Conservation (phyloP, 176 grass and related monocot genomes). For the Carex littledalei region DNA sequence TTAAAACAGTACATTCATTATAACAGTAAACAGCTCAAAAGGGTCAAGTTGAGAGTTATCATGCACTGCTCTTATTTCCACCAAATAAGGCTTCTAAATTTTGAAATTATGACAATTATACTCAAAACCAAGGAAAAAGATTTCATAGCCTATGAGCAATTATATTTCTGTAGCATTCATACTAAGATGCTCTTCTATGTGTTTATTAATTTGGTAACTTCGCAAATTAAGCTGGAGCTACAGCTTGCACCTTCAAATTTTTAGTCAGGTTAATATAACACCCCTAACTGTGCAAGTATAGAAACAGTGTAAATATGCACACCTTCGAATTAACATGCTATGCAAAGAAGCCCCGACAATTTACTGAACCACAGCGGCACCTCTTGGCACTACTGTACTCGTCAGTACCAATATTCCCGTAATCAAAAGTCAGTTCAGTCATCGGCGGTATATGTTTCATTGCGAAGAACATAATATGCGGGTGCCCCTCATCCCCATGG, state of each 20-base stretch:
- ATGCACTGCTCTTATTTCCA: neutral
- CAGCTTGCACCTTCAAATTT: neutral
- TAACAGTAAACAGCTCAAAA: neutral
- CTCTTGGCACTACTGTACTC: constrained; percentile 46
- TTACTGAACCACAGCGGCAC: constrained; percentile 63
- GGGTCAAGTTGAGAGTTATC: neutral
- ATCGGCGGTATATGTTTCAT: constrained; percentile 91
- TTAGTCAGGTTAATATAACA: neutral
- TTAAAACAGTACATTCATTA: neutral
- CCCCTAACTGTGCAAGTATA: neutral
- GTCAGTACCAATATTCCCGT: constrained; percentile 37
- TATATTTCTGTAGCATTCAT: neutral
- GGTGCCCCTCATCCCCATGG: constrained; percentile 51
- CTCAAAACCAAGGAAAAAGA: neutral
- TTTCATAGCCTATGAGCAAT: neutral
- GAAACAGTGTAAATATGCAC: neutral
- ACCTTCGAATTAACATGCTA: constrained; percentile 21
- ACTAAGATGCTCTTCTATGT: neutral
- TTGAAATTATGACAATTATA: neutral
- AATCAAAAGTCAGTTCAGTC: constrained; percentile 93
- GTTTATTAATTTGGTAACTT: neutral
- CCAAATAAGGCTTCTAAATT: neutral
- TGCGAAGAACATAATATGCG: constrained; percentile 95
- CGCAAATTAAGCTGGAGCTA: neutral
- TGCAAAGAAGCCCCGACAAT: constrained; percentile 59